Percentiles rank a stretch among this genome's conserved stretches.
These are phyloP conservation scores for Cryptococcus depauperatus DNA, from an alignment of 1,284 basidiomycete species.

Conservation along the genomic window DNA sequence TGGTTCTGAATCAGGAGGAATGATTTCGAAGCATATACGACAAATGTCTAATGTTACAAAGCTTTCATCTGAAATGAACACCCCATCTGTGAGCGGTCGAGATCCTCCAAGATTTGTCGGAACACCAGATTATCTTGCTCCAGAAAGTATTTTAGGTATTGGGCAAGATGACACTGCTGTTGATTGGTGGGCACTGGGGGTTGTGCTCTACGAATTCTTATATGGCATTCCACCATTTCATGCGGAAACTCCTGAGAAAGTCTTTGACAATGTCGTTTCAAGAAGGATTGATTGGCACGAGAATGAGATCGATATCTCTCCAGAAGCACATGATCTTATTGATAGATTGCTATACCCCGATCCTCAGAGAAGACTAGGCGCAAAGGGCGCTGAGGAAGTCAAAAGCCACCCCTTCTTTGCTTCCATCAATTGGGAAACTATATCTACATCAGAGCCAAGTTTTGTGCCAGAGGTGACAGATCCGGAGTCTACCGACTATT, in stretches of 20 bases:
- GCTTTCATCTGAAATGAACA: conserved; percentile 49
- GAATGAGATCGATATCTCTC: conserved; percentile 81
- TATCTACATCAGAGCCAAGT: conserved; percentile 78
- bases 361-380: conserved; percentile 71
- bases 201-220: conserved; percentile 96
- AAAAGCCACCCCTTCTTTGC: conserved; percentile 85
- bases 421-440: conserved; percentile 85
- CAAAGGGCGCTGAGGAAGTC: conserved; percentile 83
- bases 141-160: conserved; percentile 91
- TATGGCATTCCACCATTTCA: conserved; percentile 98
- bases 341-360: conserved; percentile 76
- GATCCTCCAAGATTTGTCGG: conserved; percentile 77
- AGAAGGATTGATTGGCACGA: conserved; percentile 86
- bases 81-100: conserved; percentile 55
- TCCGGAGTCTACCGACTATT: conserved; percentile 98
- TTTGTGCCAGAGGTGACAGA: conserved; percentile 95
- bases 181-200: conserved; percentile 98
- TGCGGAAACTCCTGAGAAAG: conserved; percentile 89
- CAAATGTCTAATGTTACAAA: conserved; percentile 47
- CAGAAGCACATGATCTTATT: conserved; percentile 87
- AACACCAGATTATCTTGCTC: conserved; percentile 93
- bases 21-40: conserved; percentile 66
- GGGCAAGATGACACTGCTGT: conserved; percentile 92
- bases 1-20: conserved; percentile 74
- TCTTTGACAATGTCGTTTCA: conserved; percentile 98